phyloP scores from a whole-genome alignment of 257 asterid species.

The Ocimum tenuiflorum region DNA sequence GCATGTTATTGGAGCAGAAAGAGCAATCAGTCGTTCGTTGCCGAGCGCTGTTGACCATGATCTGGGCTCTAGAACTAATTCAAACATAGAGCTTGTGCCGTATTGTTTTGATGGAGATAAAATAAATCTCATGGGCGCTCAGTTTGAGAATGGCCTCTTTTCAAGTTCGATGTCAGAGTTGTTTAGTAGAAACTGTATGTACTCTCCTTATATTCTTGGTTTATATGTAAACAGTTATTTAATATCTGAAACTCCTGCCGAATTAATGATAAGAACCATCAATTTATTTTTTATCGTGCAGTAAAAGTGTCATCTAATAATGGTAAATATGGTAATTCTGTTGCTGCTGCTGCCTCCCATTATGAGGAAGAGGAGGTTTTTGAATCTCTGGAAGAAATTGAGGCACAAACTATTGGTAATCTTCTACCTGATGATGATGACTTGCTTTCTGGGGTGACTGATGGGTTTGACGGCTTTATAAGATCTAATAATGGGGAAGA shows the following conservation, averaged over 20 bases:
- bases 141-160: conserved; percentile 77
- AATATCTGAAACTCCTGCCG: too few species aligned
- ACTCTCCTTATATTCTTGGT: too few species aligned
- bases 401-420: conserved; percentile 92
- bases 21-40: conserved; percentile 61
- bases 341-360: conserved; percentile 49
- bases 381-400: conserved; percentile 85
- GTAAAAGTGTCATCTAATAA: conserved; percentile 65
- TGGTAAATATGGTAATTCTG: conserved; percentile 56
- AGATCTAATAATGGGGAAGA: conserved; percentile 48
- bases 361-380: conserved; percentile 71
- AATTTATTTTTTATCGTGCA: conserved; percentile 30
- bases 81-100: conserved; percentile 44
- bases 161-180: conserved; percentile 92
- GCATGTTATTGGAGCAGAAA: conserved; percentile 50
- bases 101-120: conserved; percentile 52
- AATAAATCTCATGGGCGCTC: conserved; percentile 53
- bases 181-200: conserved; percentile 32
- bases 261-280: too few species aligned
- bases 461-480: conserved; percentile 53
- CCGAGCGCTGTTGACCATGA: conserved; percentile 63
- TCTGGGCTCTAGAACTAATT: conserved; percentile 41
- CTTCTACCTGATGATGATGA: conserved; percentile 98
- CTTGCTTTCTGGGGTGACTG: conserved; percentile 84
- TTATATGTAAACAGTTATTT: too few species aligned